Percentiles rank a stretch among this genome's conserved stretches.
Evolutionary conservation across 1,284 basidiomycete genomes (phyloP).

Genomic region (Meripilus lineatus): DNA sequence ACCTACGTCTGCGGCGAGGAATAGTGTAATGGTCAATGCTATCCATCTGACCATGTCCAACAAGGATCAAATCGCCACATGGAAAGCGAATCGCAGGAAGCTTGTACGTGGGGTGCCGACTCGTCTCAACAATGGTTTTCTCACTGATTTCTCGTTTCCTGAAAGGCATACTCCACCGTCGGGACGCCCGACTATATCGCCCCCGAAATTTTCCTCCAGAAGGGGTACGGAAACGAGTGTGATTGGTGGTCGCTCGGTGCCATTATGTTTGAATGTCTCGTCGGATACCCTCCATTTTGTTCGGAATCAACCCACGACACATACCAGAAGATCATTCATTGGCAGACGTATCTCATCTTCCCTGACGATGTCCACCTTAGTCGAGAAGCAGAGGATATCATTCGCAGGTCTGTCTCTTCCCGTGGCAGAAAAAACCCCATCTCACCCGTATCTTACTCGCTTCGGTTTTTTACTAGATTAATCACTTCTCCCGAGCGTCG

Average conservation of each 20-base stretch:
- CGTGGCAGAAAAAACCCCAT: neutral
- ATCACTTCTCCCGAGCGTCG: constrained; percentile 84
- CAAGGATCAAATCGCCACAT: constrained; percentile 93
- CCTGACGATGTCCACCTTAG: constrained; percentile 96
- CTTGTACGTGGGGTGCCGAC: constrained; percentile 73
- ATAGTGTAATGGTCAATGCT: constrained; percentile 93
- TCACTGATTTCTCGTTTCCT: neutral
- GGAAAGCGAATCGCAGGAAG: constrained; percentile 98
- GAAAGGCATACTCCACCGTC: constrained; percentile 95
- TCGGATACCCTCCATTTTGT: constrained; percentile 97
- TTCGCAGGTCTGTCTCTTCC: constrained; percentile 56
- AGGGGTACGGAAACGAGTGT: constrained; percentile 97
- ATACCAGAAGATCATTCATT: constrained; percentile 98
- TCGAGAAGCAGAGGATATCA: constrained; percentile 88
- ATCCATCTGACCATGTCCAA: constrained; percentile 94
- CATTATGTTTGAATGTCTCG: constrained; percentile 98
- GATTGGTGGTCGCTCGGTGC: constrained; percentile 98
- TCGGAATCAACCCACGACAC: constrained; percentile 98
- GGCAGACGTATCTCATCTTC: constrained; percentile 88
- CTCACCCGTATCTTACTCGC: neutral
- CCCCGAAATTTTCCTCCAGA: constrained; percentile 96
- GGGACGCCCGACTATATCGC: constrained; percentile 99
- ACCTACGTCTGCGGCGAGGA: constrained; percentile 50
- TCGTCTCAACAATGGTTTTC: neutral
- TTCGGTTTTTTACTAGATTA: constrained; percentile 42